phyloP scores from a whole-genome alignment of 352 stramenopile genomes.

The Lagenidium sp. region DNA sequence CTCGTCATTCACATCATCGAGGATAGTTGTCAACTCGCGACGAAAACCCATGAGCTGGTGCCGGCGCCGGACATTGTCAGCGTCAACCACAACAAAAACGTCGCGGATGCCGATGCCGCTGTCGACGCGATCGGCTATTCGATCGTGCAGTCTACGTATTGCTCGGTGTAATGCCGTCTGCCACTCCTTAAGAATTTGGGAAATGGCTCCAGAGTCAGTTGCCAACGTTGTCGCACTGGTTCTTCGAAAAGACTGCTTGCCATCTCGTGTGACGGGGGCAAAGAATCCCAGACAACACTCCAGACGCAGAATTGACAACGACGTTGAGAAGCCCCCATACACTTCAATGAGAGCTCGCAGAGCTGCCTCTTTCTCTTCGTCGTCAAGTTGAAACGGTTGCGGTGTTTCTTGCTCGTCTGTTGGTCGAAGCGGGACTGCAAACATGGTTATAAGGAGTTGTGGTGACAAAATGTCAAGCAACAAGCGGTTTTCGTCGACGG shows the following conservation, averaged over 20 bases:
- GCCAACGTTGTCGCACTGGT: too few species aligned
- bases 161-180: conserved; percentile 1
- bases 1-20: conserved; percentile 1
- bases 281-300: neutral
- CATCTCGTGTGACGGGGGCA: too few species aligned
- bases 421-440: too few species aligned
- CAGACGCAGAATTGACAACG: neutral
- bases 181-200: neutral
- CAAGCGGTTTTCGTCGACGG: too few species aligned
- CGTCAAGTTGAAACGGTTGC: neutral
- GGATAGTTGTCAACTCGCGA: neutral
- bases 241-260: too few species aligned
- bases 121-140: neutral
- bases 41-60: conserved; percentile 4
- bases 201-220: too few species aligned
- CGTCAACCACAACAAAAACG: conserved; percentile 1
- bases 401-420: neutral
- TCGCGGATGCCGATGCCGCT: neutral
- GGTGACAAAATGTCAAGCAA: too few species aligned
- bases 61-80: neutral
- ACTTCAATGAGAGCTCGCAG: neutral
- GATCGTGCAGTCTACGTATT: neutral
- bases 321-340: neutral
- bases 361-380: neutral
- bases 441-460: too few species aligned